A percentile compares a stretch with the other conserved stretches of the same genome.
These are phyloP conservation scores for Rhodotorula babjevae DNA, from an alignment of 768 basidiomycete genomes.

Conservation along the genomic window DNA sequence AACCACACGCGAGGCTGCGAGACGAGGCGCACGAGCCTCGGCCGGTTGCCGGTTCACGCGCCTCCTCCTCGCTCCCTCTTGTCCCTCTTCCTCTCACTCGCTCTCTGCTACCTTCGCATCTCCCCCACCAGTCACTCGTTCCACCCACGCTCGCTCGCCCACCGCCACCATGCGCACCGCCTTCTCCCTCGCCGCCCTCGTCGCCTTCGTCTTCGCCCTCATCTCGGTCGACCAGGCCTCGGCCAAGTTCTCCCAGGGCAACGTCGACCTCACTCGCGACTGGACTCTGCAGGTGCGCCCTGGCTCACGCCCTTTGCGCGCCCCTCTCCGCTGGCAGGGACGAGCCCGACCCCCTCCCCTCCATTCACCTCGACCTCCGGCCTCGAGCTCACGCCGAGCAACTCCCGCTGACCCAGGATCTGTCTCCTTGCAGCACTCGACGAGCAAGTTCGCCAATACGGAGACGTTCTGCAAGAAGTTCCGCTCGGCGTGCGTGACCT, in stretches of 20 bases:
- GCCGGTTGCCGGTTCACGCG: not conserved
- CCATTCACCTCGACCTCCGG: too few species aligned
- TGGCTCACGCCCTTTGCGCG: too few species aligned
- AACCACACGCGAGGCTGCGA: too few species aligned
- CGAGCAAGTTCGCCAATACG: not conserved
- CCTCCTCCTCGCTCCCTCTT: not conserved
- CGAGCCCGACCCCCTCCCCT: too few species aligned
- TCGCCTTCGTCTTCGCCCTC: constrained; percentile 2
- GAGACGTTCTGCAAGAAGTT: constrained; percentile 23
- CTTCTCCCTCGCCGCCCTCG: constrained; percentile 1
- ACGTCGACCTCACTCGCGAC: constrained; percentile 14
- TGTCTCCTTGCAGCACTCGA: constrained; percentile 22
- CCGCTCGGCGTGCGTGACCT: constrained; percentile 17
- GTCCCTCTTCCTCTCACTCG: not conserved
- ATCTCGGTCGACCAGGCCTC: not conserved
- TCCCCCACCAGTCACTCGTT: not conserved
- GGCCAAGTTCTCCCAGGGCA: constrained; percentile 17
- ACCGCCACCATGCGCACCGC: constrained; percentile 16
- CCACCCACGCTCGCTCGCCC: not conserved
- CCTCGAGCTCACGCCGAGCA: too few species aligned
- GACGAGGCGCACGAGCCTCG: not conserved
- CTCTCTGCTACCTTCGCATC: not conserved
- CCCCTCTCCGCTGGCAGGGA: too few species aligned
- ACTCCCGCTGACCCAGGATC: too few species aligned
- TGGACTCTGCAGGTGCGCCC: constrained; percentile 2